Percentiles rank a stretch among this genome's conserved stretches.
Conservation (phyloP, 2,329 filamentous ascomycete species). For the Aspergillus ibericus region DNA sequence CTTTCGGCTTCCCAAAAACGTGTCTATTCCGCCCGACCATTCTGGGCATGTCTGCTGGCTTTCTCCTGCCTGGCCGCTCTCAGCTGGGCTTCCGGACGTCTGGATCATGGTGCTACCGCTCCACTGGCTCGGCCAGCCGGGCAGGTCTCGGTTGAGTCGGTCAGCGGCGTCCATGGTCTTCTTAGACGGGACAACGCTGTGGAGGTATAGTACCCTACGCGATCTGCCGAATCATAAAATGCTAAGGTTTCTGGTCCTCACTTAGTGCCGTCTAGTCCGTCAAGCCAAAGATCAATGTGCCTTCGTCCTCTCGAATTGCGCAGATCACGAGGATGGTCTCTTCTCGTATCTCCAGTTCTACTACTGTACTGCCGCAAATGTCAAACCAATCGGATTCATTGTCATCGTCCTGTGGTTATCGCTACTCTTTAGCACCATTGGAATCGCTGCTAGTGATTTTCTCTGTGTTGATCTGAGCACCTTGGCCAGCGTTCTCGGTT, state of each 20-base stretch:
- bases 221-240: neutral
- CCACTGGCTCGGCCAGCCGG: neutral
- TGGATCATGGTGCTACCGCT: conserved; percentile 8
- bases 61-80: conserved; percentile 34
- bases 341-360: conserved; percentile 86
- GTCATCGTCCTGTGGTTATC: conserved; percentile 80
- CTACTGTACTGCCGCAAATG: conserved; percentile 73
- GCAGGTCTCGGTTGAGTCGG: neutral
- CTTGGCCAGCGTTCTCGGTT: conserved; percentile 80
- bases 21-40: conserved; percentile 46
- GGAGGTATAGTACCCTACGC: conserved; percentile 26
- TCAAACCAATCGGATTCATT: conserved; percentile 73
- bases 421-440: conserved; percentile 92
- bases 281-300: conserved; percentile 76
- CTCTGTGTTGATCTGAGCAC: conserved; percentile 96
- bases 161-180: conserved; percentile 8
- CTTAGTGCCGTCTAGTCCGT: conserved; percentile 76
- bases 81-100: conserved; percentile 26
- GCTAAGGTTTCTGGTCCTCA: neutral
- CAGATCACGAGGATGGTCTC: conserved; percentile 85
- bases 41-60: conserved; percentile 47
- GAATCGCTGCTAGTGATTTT: conserved; percentile 97
- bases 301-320: conserved; percentile 79
- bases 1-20: conserved; percentile 24
- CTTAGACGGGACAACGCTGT: conserved; percentile 23